These are phyloP conservation scores for Scopulariopsis brevicaulis DNA, from an alignment of 2,329 filamentous ascomycete species.

Conservation along the genomic window DNA sequence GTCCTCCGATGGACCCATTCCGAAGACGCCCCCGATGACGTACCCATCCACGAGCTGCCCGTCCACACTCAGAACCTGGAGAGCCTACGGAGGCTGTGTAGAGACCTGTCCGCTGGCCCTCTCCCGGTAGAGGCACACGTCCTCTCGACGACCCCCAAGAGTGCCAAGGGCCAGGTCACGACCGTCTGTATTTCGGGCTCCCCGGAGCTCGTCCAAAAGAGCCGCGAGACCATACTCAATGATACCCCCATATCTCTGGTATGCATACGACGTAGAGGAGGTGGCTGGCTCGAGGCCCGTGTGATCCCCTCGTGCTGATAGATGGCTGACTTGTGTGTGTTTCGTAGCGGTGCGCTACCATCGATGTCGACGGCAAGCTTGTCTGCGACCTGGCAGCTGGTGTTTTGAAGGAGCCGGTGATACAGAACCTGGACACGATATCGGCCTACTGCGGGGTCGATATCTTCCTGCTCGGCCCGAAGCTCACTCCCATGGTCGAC, in stretches of 20 bases:
- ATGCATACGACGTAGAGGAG: conserved; percentile 24
- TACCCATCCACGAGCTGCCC: conserved; percentile 81
- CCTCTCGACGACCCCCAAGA: conserved; percentile 69
- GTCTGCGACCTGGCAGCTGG: conserved; percentile 63
- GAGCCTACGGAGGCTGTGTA: conserved; percentile 67
- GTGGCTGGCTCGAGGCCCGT: background rate
- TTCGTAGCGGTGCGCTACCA: conserved; percentile 72
- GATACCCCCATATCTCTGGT: conserved; percentile 89
- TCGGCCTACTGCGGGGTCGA: conserved; percentile 86
- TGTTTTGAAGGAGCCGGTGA: conserved; percentile 62
- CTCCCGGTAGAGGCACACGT: conserved; percentile 75
- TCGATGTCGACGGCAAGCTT: conserved; percentile 86
- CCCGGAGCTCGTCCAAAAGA: conserved; percentile 79
- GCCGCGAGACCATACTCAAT: conserved; percentile 79
- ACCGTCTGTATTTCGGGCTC: conserved; percentile 88
- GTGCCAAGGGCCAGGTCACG: conserved; percentile 57
- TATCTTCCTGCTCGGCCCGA: conserved; percentile 89
- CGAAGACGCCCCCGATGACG: conserved; percentile 72
- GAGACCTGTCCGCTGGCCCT: conserved; percentile 61
- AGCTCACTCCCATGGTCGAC: conserved; percentile 67
- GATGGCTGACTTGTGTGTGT: background rate
- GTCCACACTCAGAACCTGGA: conserved; percentile 81
- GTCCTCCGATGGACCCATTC: conserved; percentile 90
- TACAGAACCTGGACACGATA: conserved; percentile 77
- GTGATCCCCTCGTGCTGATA: conserved; percentile 12